Evolutionary conservation across 106 monocot genomes (phyloP), one percentile per base, ranked within the genome.

Genomic region (Cymbidium sinense): DNA sequence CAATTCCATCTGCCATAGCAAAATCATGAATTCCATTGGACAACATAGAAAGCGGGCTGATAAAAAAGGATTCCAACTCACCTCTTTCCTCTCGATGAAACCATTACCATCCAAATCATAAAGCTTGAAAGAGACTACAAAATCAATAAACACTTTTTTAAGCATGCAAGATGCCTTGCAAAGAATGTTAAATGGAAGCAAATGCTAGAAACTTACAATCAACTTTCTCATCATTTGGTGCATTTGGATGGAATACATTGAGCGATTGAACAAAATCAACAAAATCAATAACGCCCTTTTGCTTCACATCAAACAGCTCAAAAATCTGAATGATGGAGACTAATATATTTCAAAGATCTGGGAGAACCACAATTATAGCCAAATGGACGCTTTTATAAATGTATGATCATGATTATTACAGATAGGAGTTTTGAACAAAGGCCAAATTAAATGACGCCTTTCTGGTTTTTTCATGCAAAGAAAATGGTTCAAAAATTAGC

Each of bases 251-350:
- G 65, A 96, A 94, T 65, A 96, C 89, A 81, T 90, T 89, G 52
- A 96, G 90, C 43, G 85, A 79, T 25, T 86, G 87, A 81, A 94
- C 96, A 88, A 96, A 96, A 72, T 96, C 96, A 58, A 85, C 89
- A 88, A 96, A 96, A 85, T 94, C 96, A 87, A 96, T 86, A 54
- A 86, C 80, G 8, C 96, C 94, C 51, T 81, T 94, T 81, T 94
- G 89, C 76, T 96, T 90, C 43, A 90, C 91, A 81, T 96, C 96
- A 87, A 96, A 96, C 71, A 96, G 79, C 83, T 93, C 89, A 88
- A 96, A 96, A 19, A 96, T 89, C 94, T 96, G 88, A 79, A 83
- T 35, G 30, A 34, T 65, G 12, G n/a, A 0, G n/a, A n/a, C n/a
- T n/a, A 34, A 70, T 34, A 34, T 23, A 70, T 17, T 34, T 27